phyloP scores from a whole-genome alignment of 208 protist species.

The Leishmania braziliensis region DNA sequence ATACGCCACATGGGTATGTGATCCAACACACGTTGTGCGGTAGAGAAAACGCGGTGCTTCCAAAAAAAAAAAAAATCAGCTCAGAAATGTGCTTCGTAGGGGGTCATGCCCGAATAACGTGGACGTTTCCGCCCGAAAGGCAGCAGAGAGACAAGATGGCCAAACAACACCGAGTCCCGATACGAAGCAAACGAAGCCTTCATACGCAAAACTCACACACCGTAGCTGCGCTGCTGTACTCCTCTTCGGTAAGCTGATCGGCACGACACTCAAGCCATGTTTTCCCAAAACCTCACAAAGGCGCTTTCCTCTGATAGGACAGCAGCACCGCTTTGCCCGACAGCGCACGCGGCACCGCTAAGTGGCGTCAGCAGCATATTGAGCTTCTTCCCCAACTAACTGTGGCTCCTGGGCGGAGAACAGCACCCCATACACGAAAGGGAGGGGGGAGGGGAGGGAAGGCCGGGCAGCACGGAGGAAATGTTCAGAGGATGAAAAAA shows the following conservation, averaged over 20 bases:
- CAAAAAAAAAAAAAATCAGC: background rate
- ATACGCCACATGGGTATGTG: no score
- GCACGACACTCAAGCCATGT: no score
- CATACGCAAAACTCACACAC: background rate
- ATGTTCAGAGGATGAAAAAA: background rate
- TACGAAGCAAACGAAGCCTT: no score
- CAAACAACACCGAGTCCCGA: no score
- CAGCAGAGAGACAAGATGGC: background rate
- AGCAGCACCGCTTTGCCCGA: background rate
- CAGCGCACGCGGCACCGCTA: background rate
- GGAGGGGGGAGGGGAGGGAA: no score
- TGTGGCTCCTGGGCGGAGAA: background rate
- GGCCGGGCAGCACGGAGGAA: background rate
- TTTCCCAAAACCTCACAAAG: background rate
- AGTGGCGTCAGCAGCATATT: background rate
- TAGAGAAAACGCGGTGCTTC: background rate
- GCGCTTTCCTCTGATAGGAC: background rate
- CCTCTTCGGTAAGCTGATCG: no score
- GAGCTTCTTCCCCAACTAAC: no score
- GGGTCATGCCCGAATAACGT: background rate
- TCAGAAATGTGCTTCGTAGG: background rate
- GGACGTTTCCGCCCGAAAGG: background rate
- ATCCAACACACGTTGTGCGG: no score
- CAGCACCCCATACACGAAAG: background rate
- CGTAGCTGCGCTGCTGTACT: background rate